These are phyloP conservation scores for Scutellaria barbata DNA, from an alignment of 257 asterid genomes.

Conservation along the genomic window DNA sequence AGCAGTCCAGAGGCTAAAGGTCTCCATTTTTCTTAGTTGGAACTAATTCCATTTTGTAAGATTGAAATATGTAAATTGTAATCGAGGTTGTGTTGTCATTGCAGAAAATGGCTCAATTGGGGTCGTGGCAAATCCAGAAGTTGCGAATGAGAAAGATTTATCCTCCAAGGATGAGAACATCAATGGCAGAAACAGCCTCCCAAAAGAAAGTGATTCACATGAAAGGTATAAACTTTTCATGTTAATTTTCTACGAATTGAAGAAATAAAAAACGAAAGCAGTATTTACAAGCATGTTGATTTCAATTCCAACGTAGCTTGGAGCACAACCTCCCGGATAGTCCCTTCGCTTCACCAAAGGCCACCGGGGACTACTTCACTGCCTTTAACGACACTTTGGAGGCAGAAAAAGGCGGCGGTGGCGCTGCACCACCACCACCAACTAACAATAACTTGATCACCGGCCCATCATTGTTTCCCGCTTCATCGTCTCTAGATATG, in stretches of 20 bases:
- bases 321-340: conserved; percentile 83
- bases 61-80: too few relatives aligned
- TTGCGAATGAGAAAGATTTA: conserved; percentile 43
- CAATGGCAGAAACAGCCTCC: conserved; percentile 42
- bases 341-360: conserved; percentile 75
- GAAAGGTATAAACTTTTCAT: conserved; percentile 46
- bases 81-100: conserved; percentile 10
- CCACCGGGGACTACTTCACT: conserved; percentile 39
- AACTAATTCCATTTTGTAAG: too few relatives aligned
- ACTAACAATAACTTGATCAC: conserved; percentile 52
- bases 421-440: conserved; percentile 18
- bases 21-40: background rate
- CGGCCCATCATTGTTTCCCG: conserved; percentile 46
- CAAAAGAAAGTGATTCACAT: conserved; percentile 46
- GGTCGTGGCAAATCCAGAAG: conserved; percentile 13
- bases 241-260: too few relatives aligned
- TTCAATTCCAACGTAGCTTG: conserved; percentile 41
- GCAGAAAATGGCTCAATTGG: conserved; percentile 46
- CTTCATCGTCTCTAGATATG: conserved; percentile 50
- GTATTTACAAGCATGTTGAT: background rate
- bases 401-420: conserved; percentile 37
- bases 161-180: conserved; percentile 34
- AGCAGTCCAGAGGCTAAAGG: conserved; percentile 55
- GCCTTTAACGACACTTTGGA: conserved; percentile 40
- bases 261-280: too few relatives aligned